Conservation (phyloP, 805 yeast genomes). For the Zygosaccharomyces pseudorouxii region DNA sequence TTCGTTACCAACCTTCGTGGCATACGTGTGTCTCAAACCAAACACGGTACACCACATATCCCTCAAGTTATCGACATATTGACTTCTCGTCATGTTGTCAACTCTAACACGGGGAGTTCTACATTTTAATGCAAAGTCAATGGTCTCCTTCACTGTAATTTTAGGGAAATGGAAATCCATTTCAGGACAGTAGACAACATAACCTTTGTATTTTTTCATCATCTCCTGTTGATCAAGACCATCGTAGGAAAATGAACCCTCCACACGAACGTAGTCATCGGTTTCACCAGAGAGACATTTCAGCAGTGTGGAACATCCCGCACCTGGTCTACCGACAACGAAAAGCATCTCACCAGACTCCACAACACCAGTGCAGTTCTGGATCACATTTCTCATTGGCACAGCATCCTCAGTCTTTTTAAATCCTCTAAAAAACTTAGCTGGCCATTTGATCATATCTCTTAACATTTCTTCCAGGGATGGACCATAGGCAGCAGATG, state of each 20-base stretch:
- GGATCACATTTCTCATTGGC: constrained; percentile 38
- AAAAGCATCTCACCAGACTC: constrained; percentile 51
- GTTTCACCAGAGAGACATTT: constrained; percentile 46
- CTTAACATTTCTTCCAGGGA: constrained; percentile 43
- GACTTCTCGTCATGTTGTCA: constrained; percentile 39
- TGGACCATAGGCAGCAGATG: constrained; percentile 50
- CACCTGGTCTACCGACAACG: constrained; percentile 56
- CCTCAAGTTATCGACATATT: constrained; percentile 39
- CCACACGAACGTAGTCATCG: constrained; percentile 34
- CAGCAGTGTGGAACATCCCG: constrained; percentile 58
- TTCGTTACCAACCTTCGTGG: constrained; percentile 65
- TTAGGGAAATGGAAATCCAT: constrained; percentile 49
- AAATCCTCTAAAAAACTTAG: constrained; percentile 18
- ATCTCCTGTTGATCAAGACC: constrained; percentile 46
- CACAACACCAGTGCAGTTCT: constrained; percentile 41
- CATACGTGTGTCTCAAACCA: constrained; percentile 55
- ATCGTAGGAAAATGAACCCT: constrained; percentile 44
- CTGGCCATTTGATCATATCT: constrained; percentile 32
- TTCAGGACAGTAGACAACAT: constrained; percentile 51
- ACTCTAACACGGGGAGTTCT: constrained; percentile 45
- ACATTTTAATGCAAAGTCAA: constrained; percentile 46
- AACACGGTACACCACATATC: constrained; percentile 43
- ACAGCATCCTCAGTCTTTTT: constrained; percentile 34
- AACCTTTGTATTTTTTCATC: constrained; percentile 44
- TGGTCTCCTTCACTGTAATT: constrained; percentile 48